Conservation (phyloP, 2,329 filamentous ascomycete species). For the Neobulgaria alba region DNA sequence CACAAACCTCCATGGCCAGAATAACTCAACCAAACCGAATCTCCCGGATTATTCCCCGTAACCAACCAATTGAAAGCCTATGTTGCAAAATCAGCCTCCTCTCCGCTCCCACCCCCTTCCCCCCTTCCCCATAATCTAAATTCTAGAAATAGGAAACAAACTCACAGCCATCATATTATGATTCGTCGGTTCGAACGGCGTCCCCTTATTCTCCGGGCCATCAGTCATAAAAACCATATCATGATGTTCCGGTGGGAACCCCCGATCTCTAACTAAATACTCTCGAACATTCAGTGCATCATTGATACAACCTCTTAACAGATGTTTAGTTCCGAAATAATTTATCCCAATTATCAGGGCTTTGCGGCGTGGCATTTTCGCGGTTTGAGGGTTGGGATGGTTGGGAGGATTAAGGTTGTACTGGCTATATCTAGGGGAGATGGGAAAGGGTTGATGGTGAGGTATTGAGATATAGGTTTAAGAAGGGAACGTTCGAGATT, state of each 20-base stretch:
- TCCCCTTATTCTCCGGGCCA: not conserved
- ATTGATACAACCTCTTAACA: conserved; percentile 25
- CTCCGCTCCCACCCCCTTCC: too few relatives aligned
- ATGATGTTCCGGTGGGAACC: conserved; percentile 28
- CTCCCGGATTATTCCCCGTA: conserved; percentile 42
- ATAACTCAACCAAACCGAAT: conserved; percentile 47
- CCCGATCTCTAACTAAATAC: conserved; percentile 31
- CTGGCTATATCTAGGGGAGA: too few relatives aligned
- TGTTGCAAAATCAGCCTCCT: not conserved
- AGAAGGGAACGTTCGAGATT: too few relatives aligned
- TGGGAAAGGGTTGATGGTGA: too few relatives aligned
- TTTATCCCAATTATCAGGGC: conserved; percentile 45
- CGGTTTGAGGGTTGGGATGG: too few relatives aligned
- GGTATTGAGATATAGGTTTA: too few relatives aligned
- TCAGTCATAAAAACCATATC: conserved; percentile 30
- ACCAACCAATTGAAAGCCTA: not conserved
- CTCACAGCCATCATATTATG: conserved; percentile 29
- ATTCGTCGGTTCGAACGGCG: not conserved
- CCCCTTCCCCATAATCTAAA: too few relatives aligned
- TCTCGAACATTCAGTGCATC: conserved; percentile 31
- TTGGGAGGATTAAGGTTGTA: too few relatives aligned
- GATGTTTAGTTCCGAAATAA: conserved; percentile 14
- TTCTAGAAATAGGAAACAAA: too few relatives aligned
- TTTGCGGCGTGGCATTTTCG: too few relatives aligned
- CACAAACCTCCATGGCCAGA: conserved; percentile 50